Percentiles rank a stretch among this genome's conserved stretches.
Evolutionary conservation across 208 protist species (phyloP).

Genomic region (Borovskyia barvae): DNA sequence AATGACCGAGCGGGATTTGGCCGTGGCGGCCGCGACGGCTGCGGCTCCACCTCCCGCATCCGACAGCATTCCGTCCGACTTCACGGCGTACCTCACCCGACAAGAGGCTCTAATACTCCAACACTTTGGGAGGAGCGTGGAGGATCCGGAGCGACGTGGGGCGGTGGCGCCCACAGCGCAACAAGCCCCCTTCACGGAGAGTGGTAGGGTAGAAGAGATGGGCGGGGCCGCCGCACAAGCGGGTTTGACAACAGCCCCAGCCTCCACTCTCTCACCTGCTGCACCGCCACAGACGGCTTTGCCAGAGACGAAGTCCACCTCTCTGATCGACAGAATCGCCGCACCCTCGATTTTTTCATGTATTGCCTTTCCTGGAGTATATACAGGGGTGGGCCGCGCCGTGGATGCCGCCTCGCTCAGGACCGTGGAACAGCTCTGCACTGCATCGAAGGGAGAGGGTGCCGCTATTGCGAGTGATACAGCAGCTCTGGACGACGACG

Average conservation of each 20-base stretch:
- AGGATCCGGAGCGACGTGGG: neutral
- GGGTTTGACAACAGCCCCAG: neutral
- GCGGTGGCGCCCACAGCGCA: neutral
- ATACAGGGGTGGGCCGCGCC: constrained; percentile 5
- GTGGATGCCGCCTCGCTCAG: too few species aligned
- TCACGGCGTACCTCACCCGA: neutral
- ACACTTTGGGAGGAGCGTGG: neutral
- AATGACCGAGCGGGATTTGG: too few species aligned
- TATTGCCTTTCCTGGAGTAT: constrained; percentile 4
- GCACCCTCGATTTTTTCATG: constrained; percentile 2
- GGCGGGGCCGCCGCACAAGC: neutral
- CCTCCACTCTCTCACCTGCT: neutral
- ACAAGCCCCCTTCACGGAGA: neutral
- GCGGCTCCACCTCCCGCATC: neutral
- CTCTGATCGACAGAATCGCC: neutral
- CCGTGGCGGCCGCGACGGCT: neutral
- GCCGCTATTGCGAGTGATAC: too few species aligned
- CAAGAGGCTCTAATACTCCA: constrained; percentile 7
- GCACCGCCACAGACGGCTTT: neutral
- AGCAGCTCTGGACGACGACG: too few species aligned
- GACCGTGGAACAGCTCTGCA: too few species aligned
- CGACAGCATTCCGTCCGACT: neutral
- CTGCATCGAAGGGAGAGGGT: too few species aligned
- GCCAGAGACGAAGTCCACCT: neutral
- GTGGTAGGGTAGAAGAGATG: neutral